Conservation (phyloP, 2,329 filamentous ascomycete genomes). For the Claviceps arundinis region DNA sequence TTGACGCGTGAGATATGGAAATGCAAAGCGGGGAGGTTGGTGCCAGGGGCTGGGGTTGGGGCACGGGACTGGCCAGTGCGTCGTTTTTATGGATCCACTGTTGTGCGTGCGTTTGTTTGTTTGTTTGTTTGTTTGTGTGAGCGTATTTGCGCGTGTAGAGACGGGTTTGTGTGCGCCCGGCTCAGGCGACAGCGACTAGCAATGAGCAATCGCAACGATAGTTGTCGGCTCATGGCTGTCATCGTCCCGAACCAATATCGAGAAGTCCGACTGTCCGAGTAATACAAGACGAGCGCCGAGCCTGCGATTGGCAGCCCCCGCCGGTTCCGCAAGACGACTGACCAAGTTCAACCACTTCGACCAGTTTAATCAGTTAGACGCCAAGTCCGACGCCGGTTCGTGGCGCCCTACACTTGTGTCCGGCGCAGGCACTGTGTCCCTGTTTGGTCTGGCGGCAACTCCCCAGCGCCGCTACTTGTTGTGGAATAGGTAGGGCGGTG, state of each 20-base stretch:
- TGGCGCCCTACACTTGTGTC: neutral
- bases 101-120: neutral
- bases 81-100: constrained; percentile 2
- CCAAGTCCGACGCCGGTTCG: neutral
- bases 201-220: neutral
- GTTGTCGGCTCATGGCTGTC: too few relatives aligned
- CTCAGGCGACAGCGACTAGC: neutral
- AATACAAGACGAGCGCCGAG: neutral
- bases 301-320: neutral
- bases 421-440: neutral
- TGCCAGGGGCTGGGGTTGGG: neutral
- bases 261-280: neutral
- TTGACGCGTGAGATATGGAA: constrained; percentile 14
- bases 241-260: neutral
- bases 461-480: neutral
- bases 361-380: neutral
- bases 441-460: neutral
- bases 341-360: neutral
- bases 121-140: neutral
- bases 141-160: neutral
- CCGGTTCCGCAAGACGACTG: neutral
- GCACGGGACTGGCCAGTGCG: constrained; percentile 1
- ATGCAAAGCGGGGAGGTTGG: constrained; percentile 10
- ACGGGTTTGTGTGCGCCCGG: neutral
- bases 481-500: neutral